Percentiles rank a stretch among this genome's conserved stretches.
Evolutionary conservation across 2,329 filamentous ascomycete genomes (phyloP).

Genomic region (Paracorniculantispora psalliotae): DNA sequence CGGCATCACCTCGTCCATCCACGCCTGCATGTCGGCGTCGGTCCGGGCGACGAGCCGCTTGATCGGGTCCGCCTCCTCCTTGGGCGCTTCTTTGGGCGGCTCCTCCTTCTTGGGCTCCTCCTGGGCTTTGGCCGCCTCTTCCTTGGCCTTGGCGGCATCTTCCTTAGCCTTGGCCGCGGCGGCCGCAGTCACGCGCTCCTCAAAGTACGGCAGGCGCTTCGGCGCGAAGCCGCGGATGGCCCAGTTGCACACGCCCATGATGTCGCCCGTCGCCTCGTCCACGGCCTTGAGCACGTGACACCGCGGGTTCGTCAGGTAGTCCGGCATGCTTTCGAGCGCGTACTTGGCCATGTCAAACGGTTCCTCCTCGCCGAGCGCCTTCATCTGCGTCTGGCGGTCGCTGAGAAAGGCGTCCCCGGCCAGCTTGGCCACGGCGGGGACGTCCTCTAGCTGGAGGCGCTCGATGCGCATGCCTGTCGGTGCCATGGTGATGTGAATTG

Average conservation of each 20-base stretch:
- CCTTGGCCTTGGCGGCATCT: neutral
- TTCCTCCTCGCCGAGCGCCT: conserved; percentile 23
- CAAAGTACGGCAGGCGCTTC: conserved; percentile 20
- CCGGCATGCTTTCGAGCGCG: conserved; percentile 20
- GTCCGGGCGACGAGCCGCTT: conserved; percentile 27
- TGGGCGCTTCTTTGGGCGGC: neutral
- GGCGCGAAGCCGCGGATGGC: conserved; percentile 26
- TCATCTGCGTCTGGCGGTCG: conserved; percentile 34
- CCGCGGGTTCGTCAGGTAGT: conserved; percentile 20
- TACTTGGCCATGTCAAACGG: conserved; percentile 25
- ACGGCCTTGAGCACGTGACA: conserved; percentile 29
- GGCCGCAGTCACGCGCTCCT: conserved; percentile 1
- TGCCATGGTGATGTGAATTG: conserved; percentile 15
- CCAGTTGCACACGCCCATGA: conserved; percentile 29
- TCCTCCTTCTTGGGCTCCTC: neutral
- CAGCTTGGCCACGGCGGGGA: conserved; percentile 26
- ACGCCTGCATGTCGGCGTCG: conserved; percentile 26
- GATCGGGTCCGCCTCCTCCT: conserved; percentile 21
- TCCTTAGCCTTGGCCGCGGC: neutral
- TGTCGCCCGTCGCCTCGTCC: conserved; percentile 23
- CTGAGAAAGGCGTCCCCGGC: conserved; percentile 25
- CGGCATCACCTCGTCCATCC: conserved; percentile 28
- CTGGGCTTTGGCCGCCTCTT: too few species aligned
- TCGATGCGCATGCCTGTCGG: conserved; percentile 18
- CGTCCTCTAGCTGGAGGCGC: conserved; percentile 23